Conservation (phyloP, 805 yeast genomes). For the Dipodascopsis uninucleata region DNA sequence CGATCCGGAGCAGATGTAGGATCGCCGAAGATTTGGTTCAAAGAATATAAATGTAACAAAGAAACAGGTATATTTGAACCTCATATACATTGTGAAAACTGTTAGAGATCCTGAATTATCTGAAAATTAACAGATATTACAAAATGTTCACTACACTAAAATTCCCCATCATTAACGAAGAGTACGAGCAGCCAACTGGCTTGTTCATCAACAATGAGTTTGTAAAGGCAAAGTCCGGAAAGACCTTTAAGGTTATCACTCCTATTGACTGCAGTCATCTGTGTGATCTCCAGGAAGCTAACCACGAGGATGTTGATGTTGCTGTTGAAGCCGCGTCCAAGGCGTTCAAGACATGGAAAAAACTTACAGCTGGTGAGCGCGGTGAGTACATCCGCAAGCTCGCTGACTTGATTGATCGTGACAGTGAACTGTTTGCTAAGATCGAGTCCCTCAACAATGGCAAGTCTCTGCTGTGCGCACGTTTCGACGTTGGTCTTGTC, state of each 20-base stretch:
- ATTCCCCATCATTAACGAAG: conserved; percentile 57
- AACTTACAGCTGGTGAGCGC: conserved; percentile 63
- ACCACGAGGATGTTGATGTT: conserved; percentile 68
- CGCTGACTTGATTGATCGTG: conserved; percentile 71
- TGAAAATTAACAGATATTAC: neutral
- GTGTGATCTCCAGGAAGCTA: conserved; percentile 66
- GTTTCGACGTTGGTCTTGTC: conserved; percentile 72
- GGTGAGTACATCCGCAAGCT: conserved; percentile 61
- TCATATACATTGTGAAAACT: too few relatives aligned
- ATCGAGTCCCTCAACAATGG: conserved; percentile 90
- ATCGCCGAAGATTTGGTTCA: too few relatives aligned
- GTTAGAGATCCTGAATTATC: too few relatives aligned
- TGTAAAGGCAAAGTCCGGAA: conserved; percentile 50
- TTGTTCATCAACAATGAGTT: conserved; percentile 81
- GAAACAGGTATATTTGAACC: too few relatives aligned
- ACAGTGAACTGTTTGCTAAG: conserved; percentile 67
- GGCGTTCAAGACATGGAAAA: conserved; percentile 74
- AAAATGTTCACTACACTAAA: conserved; percentile 36
- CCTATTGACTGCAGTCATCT: conserved; percentile 50
- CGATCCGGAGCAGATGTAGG: too few relatives aligned
- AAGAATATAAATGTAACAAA: too few relatives aligned
- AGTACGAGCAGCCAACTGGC: conserved; percentile 80
- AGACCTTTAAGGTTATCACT: conserved; percentile 54
- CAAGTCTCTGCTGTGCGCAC: conserved; percentile 57
- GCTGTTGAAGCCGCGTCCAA: conserved; percentile 84